phyloP scores from a whole-genome alignment of 495 filamentous ascomycete species.

The Ramalina intermedia region DNA sequence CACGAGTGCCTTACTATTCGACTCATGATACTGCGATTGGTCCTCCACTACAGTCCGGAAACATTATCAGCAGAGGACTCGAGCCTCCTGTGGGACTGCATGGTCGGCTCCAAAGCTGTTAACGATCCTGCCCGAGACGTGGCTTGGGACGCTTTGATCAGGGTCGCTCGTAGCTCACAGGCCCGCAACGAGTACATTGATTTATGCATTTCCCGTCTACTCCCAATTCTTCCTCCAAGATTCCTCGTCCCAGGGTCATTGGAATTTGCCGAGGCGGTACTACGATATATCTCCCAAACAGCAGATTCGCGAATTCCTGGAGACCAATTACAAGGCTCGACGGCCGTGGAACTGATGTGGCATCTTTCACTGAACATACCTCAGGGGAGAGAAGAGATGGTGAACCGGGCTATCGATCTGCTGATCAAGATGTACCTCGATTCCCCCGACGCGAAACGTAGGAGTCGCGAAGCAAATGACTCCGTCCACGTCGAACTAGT shows the following conservation, averaged over 20 bases:
- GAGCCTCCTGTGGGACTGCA: constrained; percentile 47
- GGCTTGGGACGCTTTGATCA: constrained; percentile 52
- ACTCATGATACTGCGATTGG: constrained; percentile 38
- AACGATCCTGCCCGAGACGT: constrained; percentile 39
- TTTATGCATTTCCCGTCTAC: constrained; percentile 48
- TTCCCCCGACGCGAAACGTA: constrained; percentile 25
- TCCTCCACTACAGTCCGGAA: constrained; percentile 44
- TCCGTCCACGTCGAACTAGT: constrained; percentile 68
- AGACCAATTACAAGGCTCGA: constrained; percentile 14
- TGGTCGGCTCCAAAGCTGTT: constrained; percentile 46
- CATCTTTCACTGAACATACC: constrained; percentile 60
- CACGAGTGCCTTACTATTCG: constrained; percentile 29
- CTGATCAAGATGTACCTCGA: constrained; percentile 69
- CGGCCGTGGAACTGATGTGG: constrained; percentile 70
- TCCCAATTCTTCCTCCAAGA: constrained; percentile 46
- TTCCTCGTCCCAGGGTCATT: constrained; percentile 54
- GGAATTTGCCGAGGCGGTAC: constrained; percentile 46
- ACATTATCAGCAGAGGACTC: constrained; percentile 47
- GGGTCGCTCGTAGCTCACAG: constrained; percentile 28
- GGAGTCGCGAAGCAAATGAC: constrained; percentile 36
- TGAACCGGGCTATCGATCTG: constrained; percentile 43
- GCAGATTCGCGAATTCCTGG: constrained; percentile 4
- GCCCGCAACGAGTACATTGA: constrained; percentile 48
- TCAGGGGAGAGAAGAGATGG: constrained; percentile 46
- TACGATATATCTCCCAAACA: constrained; percentile 27